phyloP scores from a whole-genome alignment of 495 filamentous ascomycete genomes.

The Penicillium longicatenatum region DNA sequence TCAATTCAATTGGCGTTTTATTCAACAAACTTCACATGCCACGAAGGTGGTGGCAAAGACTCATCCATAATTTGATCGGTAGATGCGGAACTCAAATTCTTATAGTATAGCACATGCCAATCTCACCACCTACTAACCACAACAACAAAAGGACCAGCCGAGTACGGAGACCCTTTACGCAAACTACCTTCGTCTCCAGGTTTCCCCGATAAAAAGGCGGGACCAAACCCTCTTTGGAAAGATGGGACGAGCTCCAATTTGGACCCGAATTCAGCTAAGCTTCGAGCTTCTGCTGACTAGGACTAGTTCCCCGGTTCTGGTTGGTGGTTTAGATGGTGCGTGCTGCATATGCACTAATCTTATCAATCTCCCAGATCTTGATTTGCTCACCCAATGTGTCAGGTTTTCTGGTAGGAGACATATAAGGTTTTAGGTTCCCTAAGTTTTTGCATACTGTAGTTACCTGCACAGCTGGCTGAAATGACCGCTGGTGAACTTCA shows the following conservation, averaged over 20 bases:
- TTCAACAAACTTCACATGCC: no score
- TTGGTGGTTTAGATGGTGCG: constrained; percentile 6
- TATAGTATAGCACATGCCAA: background rate
- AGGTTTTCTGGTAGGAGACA: background rate
- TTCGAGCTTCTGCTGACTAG: background rate
- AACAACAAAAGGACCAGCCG: background rate
- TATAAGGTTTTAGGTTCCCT: background rate
- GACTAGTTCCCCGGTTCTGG: background rate
- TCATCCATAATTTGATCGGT: background rate
- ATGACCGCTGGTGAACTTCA: no score
- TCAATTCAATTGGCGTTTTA: background rate
- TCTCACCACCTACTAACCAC: background rate
- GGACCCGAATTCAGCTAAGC: background rate
- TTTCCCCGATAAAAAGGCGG: background rate
- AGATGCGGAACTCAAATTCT: background rate
- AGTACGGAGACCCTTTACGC: constrained; percentile 3
- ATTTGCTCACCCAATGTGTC: background rate
- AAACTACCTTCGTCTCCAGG: background rate
- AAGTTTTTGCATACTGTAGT: no score
- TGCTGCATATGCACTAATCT: constrained; percentile 10
- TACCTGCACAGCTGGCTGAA: no score
- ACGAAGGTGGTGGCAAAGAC: background rate
- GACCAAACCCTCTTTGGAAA: background rate
- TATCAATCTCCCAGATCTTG: constrained; percentile 18
- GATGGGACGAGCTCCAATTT: constrained; percentile 1